A percentile compares a stretch with the other conserved stretches of the same genome.
Conservation (phyloP, 2,329 filamentous ascomycete species). For the Penicillium sp. region DNA sequence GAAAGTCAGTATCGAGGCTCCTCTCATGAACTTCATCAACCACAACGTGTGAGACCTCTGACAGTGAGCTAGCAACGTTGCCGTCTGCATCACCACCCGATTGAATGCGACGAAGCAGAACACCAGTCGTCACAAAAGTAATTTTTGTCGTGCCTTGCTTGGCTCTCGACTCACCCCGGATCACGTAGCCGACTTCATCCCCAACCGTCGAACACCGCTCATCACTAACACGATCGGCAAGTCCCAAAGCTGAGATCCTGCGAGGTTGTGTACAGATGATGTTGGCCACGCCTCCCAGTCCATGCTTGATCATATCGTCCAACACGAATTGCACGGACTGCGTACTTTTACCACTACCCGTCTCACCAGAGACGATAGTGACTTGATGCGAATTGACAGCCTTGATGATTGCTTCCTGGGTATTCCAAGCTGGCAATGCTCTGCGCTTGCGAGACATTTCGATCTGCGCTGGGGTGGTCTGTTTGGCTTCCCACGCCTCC, state of each 20-base stretch:
- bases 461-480: constrained; percentile 59
- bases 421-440: constrained; percentile 78
- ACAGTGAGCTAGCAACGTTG: constrained; percentile 72
- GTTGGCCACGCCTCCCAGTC: constrained; percentile 70
- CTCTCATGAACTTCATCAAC: constrained; percentile 97
- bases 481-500: constrained; percentile 62
- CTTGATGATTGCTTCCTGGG: constrained; percentile 68
- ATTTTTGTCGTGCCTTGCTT: constrained; percentile 70
- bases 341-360: constrained; percentile 92
- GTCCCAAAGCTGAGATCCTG: constrained; percentile 84
- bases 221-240: constrained; percentile 90
- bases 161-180: constrained; percentile 80
- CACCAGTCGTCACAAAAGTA: constrained; percentile 93
- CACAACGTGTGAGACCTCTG: constrained; percentile 88
- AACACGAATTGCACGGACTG: constrained; percentile 95
- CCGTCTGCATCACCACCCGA: constrained; percentile 74
- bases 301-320: constrained; percentile 75
- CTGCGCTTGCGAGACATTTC: constrained; percentile 69
- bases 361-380: constrained; percentile 94
- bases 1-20: constrained; percentile 88
- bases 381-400: constrained; percentile 75
- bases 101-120: constrained; percentile 83
- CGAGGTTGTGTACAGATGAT: constrained; percentile 95
- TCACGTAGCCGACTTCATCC: constrained; percentile 83
- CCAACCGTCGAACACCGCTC: constrained; percentile 78